Conservation (phyloP, 352 stramenopile species). For the Peronospora destructor region DNA sequence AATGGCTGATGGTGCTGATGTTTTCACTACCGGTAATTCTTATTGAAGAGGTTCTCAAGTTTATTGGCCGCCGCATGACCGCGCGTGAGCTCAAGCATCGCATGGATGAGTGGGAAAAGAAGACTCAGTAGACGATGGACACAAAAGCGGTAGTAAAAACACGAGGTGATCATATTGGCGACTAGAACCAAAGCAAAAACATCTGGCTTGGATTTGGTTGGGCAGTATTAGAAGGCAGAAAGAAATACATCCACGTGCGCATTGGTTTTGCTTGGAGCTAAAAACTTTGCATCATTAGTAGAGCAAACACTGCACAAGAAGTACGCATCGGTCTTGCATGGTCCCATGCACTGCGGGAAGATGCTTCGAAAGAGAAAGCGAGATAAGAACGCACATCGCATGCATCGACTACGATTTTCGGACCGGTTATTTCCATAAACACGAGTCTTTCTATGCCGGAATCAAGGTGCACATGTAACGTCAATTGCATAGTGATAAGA, state of each 20-base stretch:
- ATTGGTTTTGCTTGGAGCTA: neutral
- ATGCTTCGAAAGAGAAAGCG: neutral
- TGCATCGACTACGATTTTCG: neutral
- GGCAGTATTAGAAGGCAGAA: conserved; percentile 27
- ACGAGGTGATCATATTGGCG: conserved; percentile 2
- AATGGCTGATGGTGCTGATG: conserved; percentile 88
- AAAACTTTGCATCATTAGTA: too few species aligned
- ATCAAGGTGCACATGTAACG: too few species aligned
- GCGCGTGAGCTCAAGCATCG: conserved; percentile 64
- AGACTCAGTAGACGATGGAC: conserved; percentile 34
- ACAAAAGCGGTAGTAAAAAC: conserved; percentile 3
- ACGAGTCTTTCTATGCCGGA: too few species aligned
- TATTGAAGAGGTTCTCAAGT: conserved; percentile 93
- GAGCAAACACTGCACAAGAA: too few species aligned
- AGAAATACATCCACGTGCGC: conserved; percentile 20
- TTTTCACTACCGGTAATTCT: conserved; percentile 92
- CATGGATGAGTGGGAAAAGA: conserved; percentile 49
- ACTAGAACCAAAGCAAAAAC: conserved; percentile 4
- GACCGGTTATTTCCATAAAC: neutral
- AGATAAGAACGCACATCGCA: neutral
- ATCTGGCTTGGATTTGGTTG: neutral
- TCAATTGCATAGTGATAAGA: too few species aligned
- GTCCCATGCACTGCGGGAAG: too few species aligned
- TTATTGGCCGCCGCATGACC: conserved; percentile 80
- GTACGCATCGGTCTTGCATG: too few species aligned